These are phyloP conservation scores for Mucor mucedo DNA, from an alignment of 371 early-diverging fungal genomes.

Conservation along the genomic window DNA sequence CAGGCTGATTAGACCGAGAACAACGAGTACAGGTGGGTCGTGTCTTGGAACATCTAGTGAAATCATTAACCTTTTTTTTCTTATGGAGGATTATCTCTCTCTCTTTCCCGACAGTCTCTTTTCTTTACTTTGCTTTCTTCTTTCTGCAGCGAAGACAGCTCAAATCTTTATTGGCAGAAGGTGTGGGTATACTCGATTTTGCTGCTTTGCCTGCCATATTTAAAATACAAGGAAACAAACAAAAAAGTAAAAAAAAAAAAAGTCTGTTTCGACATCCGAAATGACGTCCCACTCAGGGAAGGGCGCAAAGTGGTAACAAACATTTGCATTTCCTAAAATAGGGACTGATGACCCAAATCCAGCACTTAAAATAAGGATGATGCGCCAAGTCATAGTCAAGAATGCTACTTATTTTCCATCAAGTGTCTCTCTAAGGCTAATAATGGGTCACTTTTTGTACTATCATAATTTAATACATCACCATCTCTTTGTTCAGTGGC, in stretches of 20 bases:
- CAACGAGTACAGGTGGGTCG: conserved; percentile 56
- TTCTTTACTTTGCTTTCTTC: conserved; percentile 57
- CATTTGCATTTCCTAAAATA: too few relatives aligned
- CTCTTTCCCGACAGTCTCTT: background rate
- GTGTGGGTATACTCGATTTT: conserved; percentile 12
- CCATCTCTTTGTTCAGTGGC: too few relatives aligned
- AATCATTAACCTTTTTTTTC: background rate
- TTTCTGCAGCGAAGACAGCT: conserved; percentile 57
- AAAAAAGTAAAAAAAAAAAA: background rate
- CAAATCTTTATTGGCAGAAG: conserved; percentile 41
- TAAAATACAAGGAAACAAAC: background rate
- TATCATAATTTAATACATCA: too few relatives aligned
- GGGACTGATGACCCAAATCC: too few relatives aligned
- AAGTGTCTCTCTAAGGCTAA: too few relatives aligned
- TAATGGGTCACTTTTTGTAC: too few relatives aligned
- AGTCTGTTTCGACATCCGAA: conserved; percentile 12
- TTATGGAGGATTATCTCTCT: background rate
- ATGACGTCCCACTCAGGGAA: background rate
- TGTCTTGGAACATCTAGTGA: conserved; percentile 54
- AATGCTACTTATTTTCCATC: too few relatives aligned
- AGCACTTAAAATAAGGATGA: too few relatives aligned
- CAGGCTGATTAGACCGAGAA: conserved; percentile 54
- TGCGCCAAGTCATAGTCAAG: too few relatives aligned
- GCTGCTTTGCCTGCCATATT: conserved; percentile 27
- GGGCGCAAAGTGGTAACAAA: background rate